A percentile compares a stretch with the other conserved stretches of the same genome.
Conservation (phyloP, 345 rosid species). For the Eucalyptus regnans region DNA sequence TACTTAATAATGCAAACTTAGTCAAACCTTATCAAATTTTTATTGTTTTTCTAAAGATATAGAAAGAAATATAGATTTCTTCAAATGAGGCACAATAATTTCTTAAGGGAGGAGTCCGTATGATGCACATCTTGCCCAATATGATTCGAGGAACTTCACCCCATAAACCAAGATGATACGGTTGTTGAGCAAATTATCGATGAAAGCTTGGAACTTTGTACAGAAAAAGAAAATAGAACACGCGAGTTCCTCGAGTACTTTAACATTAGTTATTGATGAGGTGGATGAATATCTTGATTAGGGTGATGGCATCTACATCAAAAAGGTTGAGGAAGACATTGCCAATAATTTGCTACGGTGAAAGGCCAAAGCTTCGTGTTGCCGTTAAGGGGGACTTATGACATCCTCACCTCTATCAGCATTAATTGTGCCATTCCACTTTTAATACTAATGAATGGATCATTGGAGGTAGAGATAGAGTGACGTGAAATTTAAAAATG, state of each 20-base stretch:
- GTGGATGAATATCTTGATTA: not conserved
- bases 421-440: not conserved
- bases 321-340: not conserved
- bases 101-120: not conserved
- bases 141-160: not conserved
- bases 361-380: not conserved
- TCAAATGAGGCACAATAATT: not conserved
- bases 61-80: not conserved
- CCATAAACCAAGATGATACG: not conserved
- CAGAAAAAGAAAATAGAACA: accelerated
- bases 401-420: not conserved
- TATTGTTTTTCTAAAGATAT: not conserved
- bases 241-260: accelerated
- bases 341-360: accelerated
- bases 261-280: not conserved
- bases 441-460: too few species aligned
- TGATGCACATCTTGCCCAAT: not conserved
- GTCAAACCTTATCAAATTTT: not conserved
- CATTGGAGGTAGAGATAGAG: not conserved
- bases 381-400: not conserved
- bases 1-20: accelerated
- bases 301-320: not conserved
- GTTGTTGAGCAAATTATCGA: accelerated
- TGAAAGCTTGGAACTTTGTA: accelerated
- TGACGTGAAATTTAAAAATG: not conserved